These are phyloP conservation scores for Scutellaria minor DNA, from an alignment of 257 asterid species.

Conservation along the genomic window DNA sequence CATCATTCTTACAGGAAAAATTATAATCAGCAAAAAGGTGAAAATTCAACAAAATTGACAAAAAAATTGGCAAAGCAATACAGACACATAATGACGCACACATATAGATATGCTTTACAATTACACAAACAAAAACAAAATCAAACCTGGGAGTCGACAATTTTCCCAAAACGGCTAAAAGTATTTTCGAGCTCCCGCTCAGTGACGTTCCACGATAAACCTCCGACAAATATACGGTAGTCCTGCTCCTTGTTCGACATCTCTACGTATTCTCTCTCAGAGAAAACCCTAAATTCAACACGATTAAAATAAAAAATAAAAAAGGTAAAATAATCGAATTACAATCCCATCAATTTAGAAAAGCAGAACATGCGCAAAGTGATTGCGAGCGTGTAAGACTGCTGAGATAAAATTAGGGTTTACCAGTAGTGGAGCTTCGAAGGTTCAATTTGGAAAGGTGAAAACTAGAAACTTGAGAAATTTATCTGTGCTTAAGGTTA, in stretches of 20 bases:
- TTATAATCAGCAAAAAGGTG: background rate
- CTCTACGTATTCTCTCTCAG: conserved; percentile 25
- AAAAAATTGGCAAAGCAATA: background rate
- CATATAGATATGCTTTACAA: background rate
- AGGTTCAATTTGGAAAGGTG: background rate
- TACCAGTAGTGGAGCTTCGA: conserved; percentile 31
- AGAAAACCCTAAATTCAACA: conserved; percentile 29
- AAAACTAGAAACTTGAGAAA: background rate
- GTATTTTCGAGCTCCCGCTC: conserved; percentile 94
- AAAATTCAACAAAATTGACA: background rate
- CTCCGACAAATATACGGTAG: conserved; percentile 88
- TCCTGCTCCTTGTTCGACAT: conserved; percentile 89
- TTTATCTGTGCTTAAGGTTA: background rate
- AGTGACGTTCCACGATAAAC: conserved; percentile 80
- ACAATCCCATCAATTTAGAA: background rate
- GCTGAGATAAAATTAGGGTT: conserved; percentile 27
- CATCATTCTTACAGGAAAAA: background rate
- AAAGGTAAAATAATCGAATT: conserved; percentile 8
- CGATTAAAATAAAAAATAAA: background rate
- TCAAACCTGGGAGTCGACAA: conserved; percentile 84
- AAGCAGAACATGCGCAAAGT: background rate
- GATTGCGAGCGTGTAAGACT: too few relatives aligned
- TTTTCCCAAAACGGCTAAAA: conserved; percentile 83
- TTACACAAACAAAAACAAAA: conserved; percentile 11
- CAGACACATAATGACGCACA: background rate